Percentiles rank a stretch among this genome's conserved stretches.
Conservation (phyloP, 163 green algal genomes). For the Scenedesmus sp. region DNA sequence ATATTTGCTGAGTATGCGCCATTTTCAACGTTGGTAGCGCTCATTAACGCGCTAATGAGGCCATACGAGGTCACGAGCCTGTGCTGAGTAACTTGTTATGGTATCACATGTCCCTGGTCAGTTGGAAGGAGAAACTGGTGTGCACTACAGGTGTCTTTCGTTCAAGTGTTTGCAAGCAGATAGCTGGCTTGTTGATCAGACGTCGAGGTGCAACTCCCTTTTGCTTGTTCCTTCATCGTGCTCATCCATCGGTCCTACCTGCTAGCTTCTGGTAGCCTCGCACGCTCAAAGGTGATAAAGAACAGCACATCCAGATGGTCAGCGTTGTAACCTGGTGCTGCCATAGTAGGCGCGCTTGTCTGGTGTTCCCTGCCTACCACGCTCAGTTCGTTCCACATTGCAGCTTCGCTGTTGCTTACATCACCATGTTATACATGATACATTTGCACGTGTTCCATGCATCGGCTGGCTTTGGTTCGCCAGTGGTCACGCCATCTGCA, state of each 20-base stretch:
- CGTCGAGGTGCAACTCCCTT: not conserved
- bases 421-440: not conserved
- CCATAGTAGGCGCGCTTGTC: not conserved
- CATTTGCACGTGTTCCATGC: not conserved
- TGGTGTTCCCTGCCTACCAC: conserved; percentile 3
- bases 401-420: not conserved
- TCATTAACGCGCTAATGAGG: not conserved
- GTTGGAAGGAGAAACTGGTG: not conserved
- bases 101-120: not conserved
- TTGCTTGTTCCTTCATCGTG: not conserved
- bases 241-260: conserved; percentile 2
- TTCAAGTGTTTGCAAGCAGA: not conserved
- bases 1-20: no score
- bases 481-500: conserved; percentile 10
- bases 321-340: not conserved
- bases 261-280: not conserved
- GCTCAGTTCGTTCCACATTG: not conserved
- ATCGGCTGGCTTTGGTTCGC: no score
- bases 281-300: not conserved
- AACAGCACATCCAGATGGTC: not conserved
- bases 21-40: not conserved
- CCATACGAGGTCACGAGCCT: not conserved
- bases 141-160: not conserved
- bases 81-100: not conserved
- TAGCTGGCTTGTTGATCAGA: not conserved